These are phyloP conservation scores for Lepidium campestre DNA, from an alignment of 441 rosid species.

Conservation along the genomic window DNA sequence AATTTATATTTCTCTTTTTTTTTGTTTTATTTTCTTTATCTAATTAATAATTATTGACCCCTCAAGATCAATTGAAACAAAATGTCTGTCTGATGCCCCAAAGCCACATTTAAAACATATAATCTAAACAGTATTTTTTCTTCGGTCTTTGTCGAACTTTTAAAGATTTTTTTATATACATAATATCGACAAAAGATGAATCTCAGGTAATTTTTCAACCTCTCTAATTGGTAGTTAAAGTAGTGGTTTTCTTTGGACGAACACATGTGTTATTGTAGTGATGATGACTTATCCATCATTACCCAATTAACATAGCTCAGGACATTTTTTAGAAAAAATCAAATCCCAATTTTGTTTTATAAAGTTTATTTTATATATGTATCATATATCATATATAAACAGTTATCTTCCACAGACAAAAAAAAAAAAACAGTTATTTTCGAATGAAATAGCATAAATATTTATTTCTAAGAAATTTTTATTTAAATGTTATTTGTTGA, in stretches of 20 bases:
- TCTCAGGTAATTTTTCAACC: background rate
- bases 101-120: slow-evolving; percentile 13
- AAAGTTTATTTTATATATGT: too few relatives aligned
- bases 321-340: too few relatives aligned
- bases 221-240: slow-evolving; percentile 14
- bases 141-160: background rate
- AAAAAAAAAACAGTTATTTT: too few relatives aligned
- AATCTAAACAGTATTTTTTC: slow-evolving; percentile 2
- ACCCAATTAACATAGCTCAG: too few relatives aligned
- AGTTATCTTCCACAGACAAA: too few relatives aligned
- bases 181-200: background rate
- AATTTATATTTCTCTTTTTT: background rate
- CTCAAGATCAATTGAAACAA: slow-evolving; percentile 4
- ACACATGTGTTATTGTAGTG: background rate
- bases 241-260: slow-evolving; percentile 13
- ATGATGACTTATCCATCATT: background rate
- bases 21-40: background rate
- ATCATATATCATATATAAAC: too few relatives aligned
- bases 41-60: background rate
- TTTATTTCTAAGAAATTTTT: too few relatives aligned
- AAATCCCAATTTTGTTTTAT: too few relatives aligned
- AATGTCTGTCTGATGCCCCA: slow-evolving; percentile 17
- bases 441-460: too few relatives aligned
- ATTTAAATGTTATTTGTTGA: too few relatives aligned
- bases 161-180: background rate